These are phyloP conservation scores for Paracorniculantispora psalliotae DNA, from an alignment of 2,329 filamentous ascomycete species.

Conservation along the genomic window DNA sequence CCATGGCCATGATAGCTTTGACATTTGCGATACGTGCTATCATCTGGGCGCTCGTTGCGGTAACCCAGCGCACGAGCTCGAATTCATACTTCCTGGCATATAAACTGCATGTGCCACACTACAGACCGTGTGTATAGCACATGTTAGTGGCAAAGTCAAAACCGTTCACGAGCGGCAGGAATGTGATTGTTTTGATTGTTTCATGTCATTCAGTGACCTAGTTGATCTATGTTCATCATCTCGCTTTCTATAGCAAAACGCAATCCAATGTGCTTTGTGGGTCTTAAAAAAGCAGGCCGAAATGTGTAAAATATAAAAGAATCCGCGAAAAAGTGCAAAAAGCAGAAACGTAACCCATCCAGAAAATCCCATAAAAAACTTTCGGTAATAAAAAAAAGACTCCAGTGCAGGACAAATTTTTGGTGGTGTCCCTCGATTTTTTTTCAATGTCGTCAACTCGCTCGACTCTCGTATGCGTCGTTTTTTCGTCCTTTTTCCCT, in stretches of 20 bases:
- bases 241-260: conserved; percentile 8
- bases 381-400: conserved; percentile 7
- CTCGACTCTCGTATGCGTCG: conserved; percentile 5
- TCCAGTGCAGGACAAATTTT: neutral
- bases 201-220: conserved; percentile 1
- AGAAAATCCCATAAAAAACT: conserved; percentile 4
- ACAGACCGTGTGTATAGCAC: too few species aligned
- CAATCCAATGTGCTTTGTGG: conserved; percentile 4
- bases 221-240: conserved; percentile 8
- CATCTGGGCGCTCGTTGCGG: neutral
- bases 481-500: neutral
- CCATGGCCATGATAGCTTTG: neutral
- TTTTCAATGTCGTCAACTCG: neutral
- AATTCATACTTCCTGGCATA: too few species aligned
- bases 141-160: too few species aligned
- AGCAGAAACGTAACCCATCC: conserved; percentile 5
- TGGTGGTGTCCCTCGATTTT: neutral
- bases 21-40: neutral
- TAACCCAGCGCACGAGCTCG: neutral
- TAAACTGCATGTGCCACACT: too few species aligned
- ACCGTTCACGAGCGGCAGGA: too few species aligned
- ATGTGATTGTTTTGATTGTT: neutral
- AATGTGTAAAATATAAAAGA: neutral
- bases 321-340: neutral
- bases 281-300: neutral